Percentiles rank a stretch among this genome's conserved stretches.
Evolutionary conservation across 371 early-diverging fungal genomes (phyloP).

Genomic region (Funneliformis caledonium): DNA sequence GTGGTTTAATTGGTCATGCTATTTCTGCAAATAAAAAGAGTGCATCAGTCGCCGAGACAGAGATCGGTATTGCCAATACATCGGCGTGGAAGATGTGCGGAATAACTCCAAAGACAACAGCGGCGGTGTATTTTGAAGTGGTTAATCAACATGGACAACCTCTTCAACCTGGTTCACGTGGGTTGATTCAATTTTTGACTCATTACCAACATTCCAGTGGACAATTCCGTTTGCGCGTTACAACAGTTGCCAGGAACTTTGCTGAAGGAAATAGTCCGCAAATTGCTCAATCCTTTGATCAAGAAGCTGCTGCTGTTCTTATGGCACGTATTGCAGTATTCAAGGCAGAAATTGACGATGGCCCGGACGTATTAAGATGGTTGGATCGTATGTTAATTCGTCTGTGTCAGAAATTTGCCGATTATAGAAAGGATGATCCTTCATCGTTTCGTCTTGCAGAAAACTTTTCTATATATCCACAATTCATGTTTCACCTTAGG

Average conservation of each 20-base stretch:
- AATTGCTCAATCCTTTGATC: conserved; percentile 95
- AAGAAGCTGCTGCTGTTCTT: conserved; percentile 98
- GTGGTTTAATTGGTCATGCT: conserved; percentile 96
- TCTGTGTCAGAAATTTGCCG: conserved; percentile 96
- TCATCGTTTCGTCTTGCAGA: conserved; percentile 90
- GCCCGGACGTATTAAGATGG: conserved; percentile 98
- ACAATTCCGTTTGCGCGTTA: conserved; percentile 90
- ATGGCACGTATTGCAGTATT: conserved; percentile 98
- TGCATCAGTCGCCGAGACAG: conserved; percentile 94
- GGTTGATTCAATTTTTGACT: conserved; percentile 94
- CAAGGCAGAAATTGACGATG: conserved; percentile 98
- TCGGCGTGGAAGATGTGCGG: conserved; percentile 95
- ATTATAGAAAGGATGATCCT: conserved; percentile 96
- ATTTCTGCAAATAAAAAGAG: conserved; percentile 90
- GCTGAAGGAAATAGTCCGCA: conserved; percentile 89
- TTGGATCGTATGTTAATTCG: conserved; percentile 99
- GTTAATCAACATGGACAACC: conserved; percentile 83
- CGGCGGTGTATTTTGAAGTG: conserved; percentile 95
- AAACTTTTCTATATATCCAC: conserved; percentile 98
- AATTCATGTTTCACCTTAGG: conserved; percentile 99
- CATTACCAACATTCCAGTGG: conserved; percentile 96
- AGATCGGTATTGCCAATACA: conserved; percentile 96
- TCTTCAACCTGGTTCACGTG: conserved; percentile 86
- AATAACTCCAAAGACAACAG: conserved; percentile 85
- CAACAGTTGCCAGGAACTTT: conserved; percentile 94